Evolutionary conservation across 371 early-diverging fungal genomes (phyloP).

Genomic region (Rhizopus microsporus): DNA sequence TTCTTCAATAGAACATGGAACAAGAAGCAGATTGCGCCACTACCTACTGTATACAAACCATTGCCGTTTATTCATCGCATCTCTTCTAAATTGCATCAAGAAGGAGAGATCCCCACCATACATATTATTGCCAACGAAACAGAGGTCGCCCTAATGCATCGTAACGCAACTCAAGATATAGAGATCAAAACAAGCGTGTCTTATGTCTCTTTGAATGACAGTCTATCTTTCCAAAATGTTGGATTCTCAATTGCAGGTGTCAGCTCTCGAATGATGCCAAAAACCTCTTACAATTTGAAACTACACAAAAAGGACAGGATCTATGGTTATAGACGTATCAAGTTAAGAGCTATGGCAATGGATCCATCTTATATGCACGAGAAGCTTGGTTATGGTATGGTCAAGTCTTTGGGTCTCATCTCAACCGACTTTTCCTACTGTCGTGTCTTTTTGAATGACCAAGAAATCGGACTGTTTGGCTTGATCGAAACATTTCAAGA

Average conservation of each 20-base stretch:
- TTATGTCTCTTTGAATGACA: slow-evolving; percentile 20
- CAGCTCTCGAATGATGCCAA: slow-evolving; percentile 27
- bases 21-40: neutral
- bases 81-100: slow-evolving; percentile 18
- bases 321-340: slow-evolving; percentile 30
- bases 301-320: slow-evolving; percentile 21
- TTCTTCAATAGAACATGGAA: slow-evolving; percentile 33
- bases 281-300: slow-evolving; percentile 29
- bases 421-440: slow-evolving; percentile 27
- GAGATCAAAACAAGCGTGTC: slow-evolving; percentile 15
- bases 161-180: slow-evolving; percentile 1
- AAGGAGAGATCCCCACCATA: slow-evolving; percentile 28
- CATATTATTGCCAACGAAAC: slow-evolving; percentile 15
- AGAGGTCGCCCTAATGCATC: slow-evolving; percentile 15
- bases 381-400: slow-evolving; percentile 26
- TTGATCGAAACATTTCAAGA: slow-evolving; percentile 36
- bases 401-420: slow-evolving; percentile 28
- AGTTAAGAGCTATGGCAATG: slow-evolving; percentile 31
- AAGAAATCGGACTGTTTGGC: slow-evolving; percentile 38
- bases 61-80: slow-evolving; percentile 18
- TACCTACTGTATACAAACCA: slow-evolving; percentile 15
- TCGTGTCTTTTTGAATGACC: slow-evolving; percentile 37
- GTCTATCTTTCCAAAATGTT: slow-evolving; percentile 6
- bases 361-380: slow-evolving; percentile 48
- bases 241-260: slow-evolving; percentile 30